Base-by-base conservation (phyloP, 2,329 filamentous ascomycete genomes). In the Curvularia spicifera region DNA sequence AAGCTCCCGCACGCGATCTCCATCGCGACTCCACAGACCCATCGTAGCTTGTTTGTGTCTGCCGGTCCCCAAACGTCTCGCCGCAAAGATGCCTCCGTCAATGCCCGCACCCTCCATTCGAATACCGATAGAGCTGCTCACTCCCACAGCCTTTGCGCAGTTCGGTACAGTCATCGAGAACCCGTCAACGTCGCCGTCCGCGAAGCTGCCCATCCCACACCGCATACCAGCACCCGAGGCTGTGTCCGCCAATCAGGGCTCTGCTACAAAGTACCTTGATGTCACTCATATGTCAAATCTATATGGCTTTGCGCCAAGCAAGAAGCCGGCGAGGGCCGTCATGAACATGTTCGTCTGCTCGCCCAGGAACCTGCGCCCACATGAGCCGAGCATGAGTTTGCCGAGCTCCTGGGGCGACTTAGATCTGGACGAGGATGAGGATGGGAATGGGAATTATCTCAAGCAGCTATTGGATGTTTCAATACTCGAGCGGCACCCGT, bases 341-440 rank as follows among this genome's bases (percentile, higher is more conserved):
- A 88, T 96, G 84, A 97, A 89, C 78, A 89, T 98, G 85, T 98
- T 98, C 76, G 88, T 92, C 54, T 97, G 92, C 75, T 88, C 87
- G 49, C 89, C 90, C 9, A 84, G 90, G 35, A 67, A 80, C 37
- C 78, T 90, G 31, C 76, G 81, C 26, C 68, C 73, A n/a, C 69
- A 73, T 50, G 73, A 76, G 52, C 71, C 74, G 15, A 71, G 69
- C 46, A 60, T 72, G 49, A 76, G 73, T 61, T 72, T 76, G 66
- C 72, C 73, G 4, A 70, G 67, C 26, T 75, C 69, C 51, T 69
- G 67, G 70, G 73, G 73, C 33, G 73, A 76, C 57, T 60, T 72
- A 40, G 70, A 73, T 60, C 58, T 71, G 52, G 70, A 73, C 57
- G 70, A 75, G 33, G 74, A 76, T 7, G 61, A 65, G 12, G 66